Base-by-base conservation (phyloP, 1,284 basidiomycete genomes). In the Trichosporon faecale region DNA sequence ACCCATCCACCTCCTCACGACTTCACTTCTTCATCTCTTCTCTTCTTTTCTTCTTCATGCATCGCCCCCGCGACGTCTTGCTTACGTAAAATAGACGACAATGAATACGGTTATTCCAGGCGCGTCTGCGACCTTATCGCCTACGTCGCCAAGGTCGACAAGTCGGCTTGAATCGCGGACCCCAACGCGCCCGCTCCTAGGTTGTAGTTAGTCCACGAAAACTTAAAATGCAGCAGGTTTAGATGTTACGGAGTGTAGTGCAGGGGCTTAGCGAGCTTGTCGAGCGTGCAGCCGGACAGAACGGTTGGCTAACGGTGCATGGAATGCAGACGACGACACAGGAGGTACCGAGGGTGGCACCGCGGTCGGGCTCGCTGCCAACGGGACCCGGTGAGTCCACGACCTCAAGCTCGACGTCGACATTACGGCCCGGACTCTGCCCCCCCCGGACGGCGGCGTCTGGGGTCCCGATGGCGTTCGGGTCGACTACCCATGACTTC, bases 91-190 rank as follows among this genome's bases (percentile, higher is more conserved):
- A 64, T 96, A 94, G 95, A 95, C 88, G 95, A 98, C 87, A 86
- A 86, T 83, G 85, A 85, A 79, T 84, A 80, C 78, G 82, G 94
- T 66, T 98, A 98, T 91, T 97, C 94, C 68, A 90, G 88, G 84
- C 91, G 96, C 83, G 95, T 98, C 73, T 90, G 91, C 84, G 96
- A 98, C 86, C 89, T 98, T 73, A 86, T 98, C 81, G 86, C 89
- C 76, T 93, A 86, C 86, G 90, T 90, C 77, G 93, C 95, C 73
- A 78, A 78, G 74, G 75, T 75, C 70, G 76, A 79, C 73, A 76
- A 69, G 67, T 68, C 68, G n/a, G 67, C 49, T 61, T 70, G 64
- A 68, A 55, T 61, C 27, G 57, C 57, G 66, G 63, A 31, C 27
- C 18, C 29, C 29, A 23, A 61, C 23, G 57, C 44, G 31, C 65